Conservation (phyloP, 768 basidiomycete species). For the Peribolospora kevripleyi region DNA sequence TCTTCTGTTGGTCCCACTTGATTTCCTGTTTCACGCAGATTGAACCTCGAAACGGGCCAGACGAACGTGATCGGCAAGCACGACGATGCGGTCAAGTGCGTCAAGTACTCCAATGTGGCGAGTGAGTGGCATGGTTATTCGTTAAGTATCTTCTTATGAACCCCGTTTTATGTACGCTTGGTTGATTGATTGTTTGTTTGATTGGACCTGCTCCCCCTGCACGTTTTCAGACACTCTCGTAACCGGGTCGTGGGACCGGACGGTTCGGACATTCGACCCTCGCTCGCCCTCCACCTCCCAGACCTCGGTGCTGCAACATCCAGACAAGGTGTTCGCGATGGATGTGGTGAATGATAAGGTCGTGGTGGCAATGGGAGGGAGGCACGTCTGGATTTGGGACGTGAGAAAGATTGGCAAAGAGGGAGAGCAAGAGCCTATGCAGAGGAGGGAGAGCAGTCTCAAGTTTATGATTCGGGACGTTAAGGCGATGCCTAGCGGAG, state of each 20-base stretch:
- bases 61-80: constrained; percentile 56
- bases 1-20: background rate
- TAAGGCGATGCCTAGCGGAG: constrained; percentile 76
- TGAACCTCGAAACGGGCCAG: constrained; percentile 51
- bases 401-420: constrained; percentile 38
- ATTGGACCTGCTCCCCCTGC: no score
- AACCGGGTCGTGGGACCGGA: constrained; percentile 79
- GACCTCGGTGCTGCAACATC: constrained; percentile 35
- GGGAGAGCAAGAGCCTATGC: constrained; percentile 28
- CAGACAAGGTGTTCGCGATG: constrained; percentile 65
- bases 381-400: constrained; percentile 73
- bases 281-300: constrained; percentile 26
- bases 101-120: constrained; percentile 41
- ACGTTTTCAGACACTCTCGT: constrained; percentile 36
- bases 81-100: constrained; percentile 48
- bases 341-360: constrained; percentile 53
- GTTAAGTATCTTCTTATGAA: background rate
- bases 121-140: constrained; percentile 26
- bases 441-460: constrained; percentile 70
- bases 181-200: background rate
- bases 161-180: background rate
- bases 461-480: constrained; percentile 85
- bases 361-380: constrained; percentile 78
- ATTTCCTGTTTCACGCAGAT: constrained; percentile 24
- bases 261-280: constrained; percentile 68